Base-by-base conservation (phyloP, 2,329 filamentous ascomycete genomes). In the Parascedosporium putredinis region DNA sequence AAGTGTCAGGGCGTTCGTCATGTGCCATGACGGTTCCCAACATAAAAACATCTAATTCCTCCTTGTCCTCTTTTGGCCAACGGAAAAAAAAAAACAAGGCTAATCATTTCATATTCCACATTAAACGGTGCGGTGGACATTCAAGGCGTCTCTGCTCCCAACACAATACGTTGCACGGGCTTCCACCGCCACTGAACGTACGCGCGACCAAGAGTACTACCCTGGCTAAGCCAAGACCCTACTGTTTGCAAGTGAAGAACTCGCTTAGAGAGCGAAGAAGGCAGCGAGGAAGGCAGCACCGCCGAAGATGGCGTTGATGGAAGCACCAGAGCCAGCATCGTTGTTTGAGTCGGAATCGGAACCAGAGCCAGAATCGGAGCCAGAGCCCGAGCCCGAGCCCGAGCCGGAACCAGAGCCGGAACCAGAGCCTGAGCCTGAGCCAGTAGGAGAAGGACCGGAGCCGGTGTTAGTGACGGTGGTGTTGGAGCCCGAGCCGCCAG, bases 211-310 rank as follows among this genome's bases (percentile, higher is more conserved):
- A n/a, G n/a, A n/a, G n/a, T n/a, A n/a, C n/a, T n/a, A n/a, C n/a
- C n/a, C n/a, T n/a, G n/a, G n/a, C n/a, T n/a, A n/a, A n/a, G n/a
- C n/a, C n/a, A n/a, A n/a, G n/a, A 18, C 36, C 12, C 5, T 18
- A 4, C 33, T 16, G 8, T 36, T 36, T 36, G 5, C 33, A 8
- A 9, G 7, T 20, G 5, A 23, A n/a, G 16, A 20, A 20, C 20
- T 12, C 12, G 25, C 34, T 48, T 36, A 48, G 34, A 48, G 46
- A 9, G 46, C 46, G 18, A 48, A 34, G 25, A 48, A 7, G 33
- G 33, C 46, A 40, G 46, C 46, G 14, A 48, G 33, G 33, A 48
- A 5, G n/a, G 46, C 46, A 29, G 22, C 46, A 29, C 46, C 46
- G 20, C 46, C 46, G 18, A 48, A 40, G 5, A 40, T 24, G 25